A percentile compares a stretch with the other conserved stretches of the same genome.
These are phyloP conservation scores for Eimeria maxima DNA, from an alignment of 169 alveolate species.

Conservation along the genomic window DNA sequence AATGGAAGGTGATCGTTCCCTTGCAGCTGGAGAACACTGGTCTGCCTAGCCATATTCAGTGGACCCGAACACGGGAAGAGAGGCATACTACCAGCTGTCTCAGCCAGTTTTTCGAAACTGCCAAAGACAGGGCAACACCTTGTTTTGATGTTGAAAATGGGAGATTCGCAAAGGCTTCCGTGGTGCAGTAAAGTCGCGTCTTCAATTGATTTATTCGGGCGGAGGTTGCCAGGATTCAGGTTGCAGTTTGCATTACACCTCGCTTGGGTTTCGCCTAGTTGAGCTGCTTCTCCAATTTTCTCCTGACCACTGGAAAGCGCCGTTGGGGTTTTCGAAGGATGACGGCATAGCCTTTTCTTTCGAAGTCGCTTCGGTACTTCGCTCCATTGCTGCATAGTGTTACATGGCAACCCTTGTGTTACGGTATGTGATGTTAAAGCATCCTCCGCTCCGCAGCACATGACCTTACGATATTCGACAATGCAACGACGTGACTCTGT, in stretches of 20 bases:
- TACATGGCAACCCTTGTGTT: background rate
- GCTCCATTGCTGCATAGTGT: background rate
- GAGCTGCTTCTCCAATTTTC: background rate
- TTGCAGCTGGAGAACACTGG: background rate
- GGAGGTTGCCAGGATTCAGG: background rate
- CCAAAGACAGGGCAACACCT: background rate
- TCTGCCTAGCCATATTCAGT: background rate
- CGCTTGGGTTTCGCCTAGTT: background rate
- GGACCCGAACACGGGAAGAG: background rate
- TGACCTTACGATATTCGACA: background rate
- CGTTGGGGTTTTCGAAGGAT: background rate
- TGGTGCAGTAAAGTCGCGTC: background rate
- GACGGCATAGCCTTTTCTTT: background rate
- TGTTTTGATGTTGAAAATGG: background rate
- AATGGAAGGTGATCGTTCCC: background rate
- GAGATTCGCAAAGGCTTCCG: background rate
- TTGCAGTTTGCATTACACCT: background rate
- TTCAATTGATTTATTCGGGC: background rate
- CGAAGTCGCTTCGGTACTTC: background rate
- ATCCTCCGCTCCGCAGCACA: slow-evolving; percentile 9
- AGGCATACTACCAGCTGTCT: background rate
- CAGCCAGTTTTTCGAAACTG: background rate
- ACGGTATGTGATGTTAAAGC: background rate
- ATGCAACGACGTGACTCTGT: background rate
- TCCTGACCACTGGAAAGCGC: background rate